Evolutionary conservation across 2,329 filamentous ascomycete genomes (phyloP).

Genomic region (Aspergillus calidoustus): DNA sequence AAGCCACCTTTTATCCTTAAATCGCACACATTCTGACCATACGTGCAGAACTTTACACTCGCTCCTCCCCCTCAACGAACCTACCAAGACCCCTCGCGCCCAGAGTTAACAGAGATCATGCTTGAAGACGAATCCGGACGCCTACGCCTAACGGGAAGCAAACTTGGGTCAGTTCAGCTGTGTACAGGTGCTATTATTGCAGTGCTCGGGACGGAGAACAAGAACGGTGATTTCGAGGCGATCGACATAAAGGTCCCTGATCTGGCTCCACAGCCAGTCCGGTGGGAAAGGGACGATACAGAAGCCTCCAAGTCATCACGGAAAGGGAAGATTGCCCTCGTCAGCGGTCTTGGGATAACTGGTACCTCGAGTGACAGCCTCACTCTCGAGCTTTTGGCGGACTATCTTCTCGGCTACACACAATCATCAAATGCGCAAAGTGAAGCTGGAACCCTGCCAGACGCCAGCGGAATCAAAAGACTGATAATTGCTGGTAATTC

Average conservation of each 20-base stretch:
- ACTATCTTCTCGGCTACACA: constrained; percentile 86
- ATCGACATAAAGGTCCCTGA: constrained; percentile 89
- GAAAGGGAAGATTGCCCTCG: constrained; percentile 76
- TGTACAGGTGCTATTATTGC: constrained; percentile 94
- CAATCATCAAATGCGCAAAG: constrained; percentile 57
- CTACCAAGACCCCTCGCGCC: constrained; percentile 64
- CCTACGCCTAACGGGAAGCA: constrained; percentile 74
- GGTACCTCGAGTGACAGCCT: constrained; percentile 75
- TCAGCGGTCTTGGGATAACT: constrained; percentile 86
- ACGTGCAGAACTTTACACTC: constrained; percentile 77
- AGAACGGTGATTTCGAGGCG: constrained; percentile 89
- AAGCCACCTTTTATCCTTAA: constrained; percentile 35
- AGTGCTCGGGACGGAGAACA: constrained; percentile 93
- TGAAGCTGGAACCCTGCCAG: constrained; percentile 54
- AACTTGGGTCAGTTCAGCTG: constrained; percentile 70
- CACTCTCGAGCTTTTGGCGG: constrained; percentile 75
- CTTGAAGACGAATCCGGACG: constrained; percentile 95
- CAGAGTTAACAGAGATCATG: constrained; percentile 68
- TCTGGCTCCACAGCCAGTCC: constrained; percentile 76
- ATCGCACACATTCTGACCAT: constrained; percentile 18
- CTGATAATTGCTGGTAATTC: constrained; percentile 93
- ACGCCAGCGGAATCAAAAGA: constrained; percentile 68
- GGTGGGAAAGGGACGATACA: constrained; percentile 69
- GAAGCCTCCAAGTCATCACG: constrained; percentile 31
- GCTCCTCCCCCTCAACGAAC: constrained; percentile 77